These are phyloP conservation scores for Zygosaccharomyces gambellarensis DNA, from an alignment of 805 yeast species.

Conservation along the genomic window DNA sequence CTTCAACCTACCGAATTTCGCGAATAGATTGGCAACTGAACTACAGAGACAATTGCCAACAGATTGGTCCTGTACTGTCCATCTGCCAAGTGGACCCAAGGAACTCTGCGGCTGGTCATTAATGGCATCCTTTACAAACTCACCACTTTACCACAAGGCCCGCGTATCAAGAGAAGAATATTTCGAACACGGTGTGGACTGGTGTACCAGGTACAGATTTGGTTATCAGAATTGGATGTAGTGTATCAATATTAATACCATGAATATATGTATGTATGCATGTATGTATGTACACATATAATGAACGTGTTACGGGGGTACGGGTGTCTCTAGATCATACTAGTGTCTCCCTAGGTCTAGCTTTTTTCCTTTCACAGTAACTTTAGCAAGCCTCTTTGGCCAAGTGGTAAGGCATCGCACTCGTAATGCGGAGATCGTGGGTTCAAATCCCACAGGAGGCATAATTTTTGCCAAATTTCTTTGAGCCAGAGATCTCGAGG, in stretches of 20 bases:
- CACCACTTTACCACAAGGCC: slow-evolving; percentile 42
- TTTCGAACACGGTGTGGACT: slow-evolving; percentile 68
- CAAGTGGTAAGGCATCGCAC: slow-evolving; percentile 57
- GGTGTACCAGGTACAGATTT: slow-evolving; percentile 41
- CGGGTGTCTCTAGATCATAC: too few relatives aligned
- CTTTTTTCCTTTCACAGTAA: neutral
- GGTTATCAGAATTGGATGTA: slow-evolving; percentile 39
- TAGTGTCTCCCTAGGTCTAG: too few relatives aligned
- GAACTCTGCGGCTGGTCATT: slow-evolving; percentile 55
- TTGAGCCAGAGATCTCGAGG: too few relatives aligned
- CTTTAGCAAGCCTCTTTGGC: slow-evolving; percentile 40
- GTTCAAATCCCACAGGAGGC: slow-evolving; percentile 55
- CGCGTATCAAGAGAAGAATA: slow-evolving; percentile 75
- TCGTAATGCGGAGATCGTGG: slow-evolving; percentile 56
- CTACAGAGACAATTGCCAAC: slow-evolving; percentile 64
- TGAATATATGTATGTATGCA: neutral
- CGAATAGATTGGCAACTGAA: slow-evolving; percentile 54
- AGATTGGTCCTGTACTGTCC: slow-evolving; percentile 58
- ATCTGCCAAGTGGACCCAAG: slow-evolving; percentile 33
- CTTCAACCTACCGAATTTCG: slow-evolving; percentile 63
- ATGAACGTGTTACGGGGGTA: too few relatives aligned
- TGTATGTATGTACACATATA: neutral
- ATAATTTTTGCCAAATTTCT: slow-evolving; percentile 11
- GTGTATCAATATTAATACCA: neutral
- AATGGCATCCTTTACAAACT: slow-evolving; percentile 43